Base-by-base conservation (phyloP, 306 rosid genomes). In the Hippophae gyantsensis region DNA sequence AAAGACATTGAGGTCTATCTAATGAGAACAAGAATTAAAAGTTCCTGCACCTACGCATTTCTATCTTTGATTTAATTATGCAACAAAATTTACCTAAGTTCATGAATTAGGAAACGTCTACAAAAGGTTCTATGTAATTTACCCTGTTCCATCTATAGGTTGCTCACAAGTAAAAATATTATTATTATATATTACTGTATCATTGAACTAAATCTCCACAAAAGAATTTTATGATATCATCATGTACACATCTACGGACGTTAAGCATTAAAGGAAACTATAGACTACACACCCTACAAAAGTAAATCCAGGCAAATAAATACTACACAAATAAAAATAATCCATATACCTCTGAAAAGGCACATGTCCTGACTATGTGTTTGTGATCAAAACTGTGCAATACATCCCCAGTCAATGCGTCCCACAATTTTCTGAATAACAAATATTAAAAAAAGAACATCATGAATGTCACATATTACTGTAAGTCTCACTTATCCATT, bases 291-390 rank as follows among this genome's bases (percentile, higher is more conserved):
- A 32, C 38, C 38, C 38, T 32, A 32, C 38, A 32, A 32, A 32
- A 32, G 38, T 32, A 32, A 32, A 32, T 32, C 38, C 38, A 32
- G 38, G 38, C 5, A 32, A 18, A 32, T 32, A 32, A 32, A 32
- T 32, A 32, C 38, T 13, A 49, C 10, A 47, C 7, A 49, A 49
- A 49, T 49, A 13, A 49, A 49, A 0, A 3, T 5, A 49, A 12
- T 49, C 12, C 7, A 7, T 23, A 49, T 74, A 90, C 97, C 95
- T 90, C 90, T 25, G 97, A 86, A 61, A 90, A 86, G n/a, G 94
- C 78, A 66, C 95, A 86, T 55, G 97, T 93, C 43, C 97, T 86
- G 64, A 77, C 97, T 64, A 90, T 90, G 79, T 90, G 95, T 72
- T 90, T 86, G 76, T 90, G 97, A 62, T 90, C 95, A 69, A 90